Conservation (phyloP, 192 early-diverging fungal species). For the Umbelopsis sp. region DNA sequence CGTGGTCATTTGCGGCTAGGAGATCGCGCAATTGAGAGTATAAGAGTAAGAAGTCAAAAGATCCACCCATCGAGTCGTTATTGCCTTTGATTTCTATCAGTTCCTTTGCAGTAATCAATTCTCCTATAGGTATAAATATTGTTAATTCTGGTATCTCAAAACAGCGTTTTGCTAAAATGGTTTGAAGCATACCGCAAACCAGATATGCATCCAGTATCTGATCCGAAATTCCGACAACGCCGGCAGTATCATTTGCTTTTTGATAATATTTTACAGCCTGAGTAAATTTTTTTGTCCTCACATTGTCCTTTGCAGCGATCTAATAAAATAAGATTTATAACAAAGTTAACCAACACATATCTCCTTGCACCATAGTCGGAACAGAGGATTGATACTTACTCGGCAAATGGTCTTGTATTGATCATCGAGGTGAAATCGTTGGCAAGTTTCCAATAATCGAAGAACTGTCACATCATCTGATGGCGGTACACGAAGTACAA, state of each 20-base stretch:
- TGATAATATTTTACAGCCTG: constrained; percentile 14
- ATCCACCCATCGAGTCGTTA: background rate
- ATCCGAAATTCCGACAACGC: background rate
- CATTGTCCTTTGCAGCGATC: background rate
- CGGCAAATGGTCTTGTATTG: background rate
- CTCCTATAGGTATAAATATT: background rate
- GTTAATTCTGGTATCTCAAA: too few relatives aligned
- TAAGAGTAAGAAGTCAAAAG: background rate
- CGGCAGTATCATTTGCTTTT: background rate
- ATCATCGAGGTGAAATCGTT: background rate
- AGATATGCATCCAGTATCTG: background rate
- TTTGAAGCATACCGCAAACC: background rate
- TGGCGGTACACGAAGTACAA: constrained; percentile 1
- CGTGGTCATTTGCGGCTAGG: background rate
- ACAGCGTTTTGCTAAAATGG: background rate
- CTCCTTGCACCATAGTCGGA: background rate
- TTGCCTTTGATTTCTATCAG: background rate
- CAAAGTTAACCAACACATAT: background rate
- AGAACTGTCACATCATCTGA: background rate
- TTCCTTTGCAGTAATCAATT: background rate
- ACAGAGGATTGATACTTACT: background rate
- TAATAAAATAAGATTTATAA: background rate
- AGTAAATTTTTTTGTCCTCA: background rate
- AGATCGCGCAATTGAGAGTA: background rate
- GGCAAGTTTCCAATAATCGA: background rate